A percentile compares a stretch with the other conserved stretches of the same genome.
phyloP scores from a whole-genome alignment of 2,329 filamentous ascomycete genomes.

The Podosphaera fusca region DNA sequence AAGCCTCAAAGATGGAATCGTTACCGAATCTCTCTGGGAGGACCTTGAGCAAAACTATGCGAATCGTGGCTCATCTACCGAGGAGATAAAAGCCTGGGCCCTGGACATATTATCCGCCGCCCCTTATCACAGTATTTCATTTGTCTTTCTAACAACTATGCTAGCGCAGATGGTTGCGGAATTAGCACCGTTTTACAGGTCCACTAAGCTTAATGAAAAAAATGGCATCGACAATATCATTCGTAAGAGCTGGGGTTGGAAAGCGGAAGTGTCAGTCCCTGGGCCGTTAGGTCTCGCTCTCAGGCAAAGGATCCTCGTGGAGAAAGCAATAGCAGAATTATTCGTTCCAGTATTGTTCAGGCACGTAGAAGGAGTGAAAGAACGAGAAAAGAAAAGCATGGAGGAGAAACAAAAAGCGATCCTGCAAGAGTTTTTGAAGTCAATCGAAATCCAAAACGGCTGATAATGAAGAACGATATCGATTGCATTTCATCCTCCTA shows the following conservation, averaged over 20 bases:
- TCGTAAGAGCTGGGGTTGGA: conserved; percentile 13
- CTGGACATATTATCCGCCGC: conserved; percentile 51
- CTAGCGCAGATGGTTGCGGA: conserved; percentile 36
- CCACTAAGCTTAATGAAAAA: conserved; percentile 5
- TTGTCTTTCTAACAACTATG: conserved; percentile 68
- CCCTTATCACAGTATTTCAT: conserved; percentile 67
- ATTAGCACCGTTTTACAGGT: conserved; percentile 20
- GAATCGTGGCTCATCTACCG: conserved; percentile 22
- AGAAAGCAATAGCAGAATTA: conserved; percentile 37
- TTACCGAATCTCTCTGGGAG: conserved; percentile 47
- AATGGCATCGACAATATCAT: conserved; percentile 12
- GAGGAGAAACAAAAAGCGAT: conserved; percentile 43
- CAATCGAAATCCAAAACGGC: neutral
- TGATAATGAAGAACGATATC: neutral
- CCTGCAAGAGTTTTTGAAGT: conserved; percentile 43
- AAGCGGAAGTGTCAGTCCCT: conserved; percentile 5
- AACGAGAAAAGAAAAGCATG: conserved; percentile 30
- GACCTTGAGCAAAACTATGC: conserved; percentile 35
- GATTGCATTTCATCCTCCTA: too few relatives aligned
- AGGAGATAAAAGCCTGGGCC: conserved; percentile 35
- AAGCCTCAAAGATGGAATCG: conserved; percentile 56
- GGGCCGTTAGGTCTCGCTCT: conserved; percentile 23
- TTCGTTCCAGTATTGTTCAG: conserved; percentile 41
- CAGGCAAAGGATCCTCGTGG: conserved; percentile 32
- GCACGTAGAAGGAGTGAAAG: conserved; percentile 20